phyloP scores from a whole-genome alignment of 1,284 basidiomycete genomes.

The Cryptococcus deneoformans region DNA sequence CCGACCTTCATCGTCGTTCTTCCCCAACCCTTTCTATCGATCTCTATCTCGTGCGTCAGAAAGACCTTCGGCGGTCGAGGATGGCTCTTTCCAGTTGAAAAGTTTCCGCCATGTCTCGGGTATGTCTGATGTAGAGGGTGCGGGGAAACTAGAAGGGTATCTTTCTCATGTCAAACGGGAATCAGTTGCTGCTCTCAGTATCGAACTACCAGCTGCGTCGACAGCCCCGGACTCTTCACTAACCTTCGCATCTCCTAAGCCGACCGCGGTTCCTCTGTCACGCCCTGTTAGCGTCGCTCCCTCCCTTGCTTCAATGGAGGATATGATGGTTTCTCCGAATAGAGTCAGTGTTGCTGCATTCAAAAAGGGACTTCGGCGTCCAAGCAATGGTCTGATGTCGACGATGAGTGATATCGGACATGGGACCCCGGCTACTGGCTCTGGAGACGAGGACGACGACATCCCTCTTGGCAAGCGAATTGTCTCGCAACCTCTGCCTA shows the following conservation, averaged over 20 bases:
- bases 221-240: constrained; percentile 1
- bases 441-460: constrained; percentile 38
- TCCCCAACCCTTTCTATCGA: constrained; percentile 35
- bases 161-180: constrained; percentile 19
- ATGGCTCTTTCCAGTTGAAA: constrained; percentile 44
- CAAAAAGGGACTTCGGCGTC: constrained; percentile 34
- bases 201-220: constrained; percentile 1
- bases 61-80: constrained; percentile 18
- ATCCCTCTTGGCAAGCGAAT: constrained; percentile 32
- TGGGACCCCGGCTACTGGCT: background rate
- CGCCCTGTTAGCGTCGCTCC: constrained; percentile 33
- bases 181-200: constrained; percentile 3
- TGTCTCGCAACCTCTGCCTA: background rate
- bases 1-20: constrained; percentile 35
- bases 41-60: constrained; percentile 35
- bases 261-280: constrained; percentile 11
- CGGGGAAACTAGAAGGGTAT: constrained; percentile 18
- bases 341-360: constrained; percentile 41
- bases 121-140: constrained; percentile 25
- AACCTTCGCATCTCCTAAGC: background rate
- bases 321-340: constrained; percentile 18
- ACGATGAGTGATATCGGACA: constrained; percentile 18
- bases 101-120: constrained; percentile 47
- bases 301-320: constrained; percentile 25
- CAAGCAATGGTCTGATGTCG: constrained; percentile 19